Evolutionary conservation across 2,329 filamentous ascomycete species (phyloP).

Genomic region (Alternaria postmessia): DNA sequence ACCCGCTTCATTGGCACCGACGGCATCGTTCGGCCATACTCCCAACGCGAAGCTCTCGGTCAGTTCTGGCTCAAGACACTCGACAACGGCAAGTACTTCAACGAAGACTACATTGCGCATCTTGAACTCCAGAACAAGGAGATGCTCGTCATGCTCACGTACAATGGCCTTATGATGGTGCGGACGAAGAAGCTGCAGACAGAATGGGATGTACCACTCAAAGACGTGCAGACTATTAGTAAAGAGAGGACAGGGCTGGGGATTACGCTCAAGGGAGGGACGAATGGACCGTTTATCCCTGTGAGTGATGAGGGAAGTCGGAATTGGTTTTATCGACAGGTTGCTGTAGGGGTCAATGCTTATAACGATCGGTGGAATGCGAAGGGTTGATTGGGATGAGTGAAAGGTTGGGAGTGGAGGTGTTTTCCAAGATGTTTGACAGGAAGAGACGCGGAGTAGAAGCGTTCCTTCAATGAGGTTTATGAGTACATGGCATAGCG

Average conservation of each 20-base stretch:
- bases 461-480: background rate
- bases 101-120: constrained; percentile 96
- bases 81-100: constrained; percentile 97
- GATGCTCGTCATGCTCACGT: constrained; percentile 74
- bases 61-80: constrained; percentile 99
- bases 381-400: constrained; percentile 55
- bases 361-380: constrained; percentile 73
- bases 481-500: constrained; percentile 14
- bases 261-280: constrained; percentile 85
- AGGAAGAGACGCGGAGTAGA: background rate
- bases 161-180: constrained; percentile 83
- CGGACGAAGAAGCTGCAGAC: constrained; percentile 83
- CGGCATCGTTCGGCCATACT: constrained; percentile 93
- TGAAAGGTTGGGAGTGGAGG: background rate
- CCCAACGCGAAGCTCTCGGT: constrained; percentile 90
- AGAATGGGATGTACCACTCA: constrained; percentile 96
- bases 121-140: constrained; percentile 89
- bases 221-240: constrained; percentile 94
- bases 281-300: constrained; percentile 93
- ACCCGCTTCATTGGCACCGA: constrained; percentile 91
- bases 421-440: too few relatives aligned
- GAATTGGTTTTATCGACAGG: constrained; percentile 73
- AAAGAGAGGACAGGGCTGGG: constrained; percentile 96
- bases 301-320: constrained; percentile 83
- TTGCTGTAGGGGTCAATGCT: constrained; percentile 72